phyloP scores from a whole-genome alignment of 495 filamentous ascomycete genomes.

The Chaetomium fimeti region DNA sequence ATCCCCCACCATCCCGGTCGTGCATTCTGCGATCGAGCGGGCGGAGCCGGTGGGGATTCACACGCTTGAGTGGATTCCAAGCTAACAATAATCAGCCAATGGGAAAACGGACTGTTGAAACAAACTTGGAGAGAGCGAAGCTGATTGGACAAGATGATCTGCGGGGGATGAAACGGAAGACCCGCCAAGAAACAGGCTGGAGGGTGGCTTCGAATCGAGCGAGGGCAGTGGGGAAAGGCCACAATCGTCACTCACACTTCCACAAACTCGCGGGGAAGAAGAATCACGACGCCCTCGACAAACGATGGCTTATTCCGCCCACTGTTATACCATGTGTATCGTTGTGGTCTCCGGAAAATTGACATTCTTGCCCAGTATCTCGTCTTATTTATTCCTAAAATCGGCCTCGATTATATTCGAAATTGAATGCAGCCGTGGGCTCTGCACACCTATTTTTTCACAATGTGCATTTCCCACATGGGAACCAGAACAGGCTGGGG shows the following conservation, averaged over 20 bases:
- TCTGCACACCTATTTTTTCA: too few relatives aligned
- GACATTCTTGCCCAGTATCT: too few relatives aligned
- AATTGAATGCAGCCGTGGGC: too few relatives aligned
- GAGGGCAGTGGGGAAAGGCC: neutral
- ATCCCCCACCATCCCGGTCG: constrained; percentile 6
- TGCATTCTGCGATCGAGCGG: constrained; percentile 21
- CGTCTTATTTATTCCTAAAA: too few relatives aligned
- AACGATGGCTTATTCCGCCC: too few relatives aligned
- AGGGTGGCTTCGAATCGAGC: neutral
- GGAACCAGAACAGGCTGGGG: neutral
- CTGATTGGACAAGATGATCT: neutral
- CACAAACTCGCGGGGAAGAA: too few relatives aligned
- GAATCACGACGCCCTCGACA: too few relatives aligned
- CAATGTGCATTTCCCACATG: too few relatives aligned
- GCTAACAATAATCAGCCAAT: neutral
- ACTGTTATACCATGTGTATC: too few relatives aligned
- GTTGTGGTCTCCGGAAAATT: too few relatives aligned
- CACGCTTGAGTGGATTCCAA: neutral
- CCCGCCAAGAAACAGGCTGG: neutral
- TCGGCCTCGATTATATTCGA: too few relatives aligned
- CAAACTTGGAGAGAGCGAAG: neutral
- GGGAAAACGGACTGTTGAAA: neutral
- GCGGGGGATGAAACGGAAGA: constrained; percentile 1
- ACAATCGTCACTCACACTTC: neutral
- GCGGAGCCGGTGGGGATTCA: neutral